Conservation (phyloP, 1,284 basidiomycete species). For the Ceratobasidium theobromae region DNA sequence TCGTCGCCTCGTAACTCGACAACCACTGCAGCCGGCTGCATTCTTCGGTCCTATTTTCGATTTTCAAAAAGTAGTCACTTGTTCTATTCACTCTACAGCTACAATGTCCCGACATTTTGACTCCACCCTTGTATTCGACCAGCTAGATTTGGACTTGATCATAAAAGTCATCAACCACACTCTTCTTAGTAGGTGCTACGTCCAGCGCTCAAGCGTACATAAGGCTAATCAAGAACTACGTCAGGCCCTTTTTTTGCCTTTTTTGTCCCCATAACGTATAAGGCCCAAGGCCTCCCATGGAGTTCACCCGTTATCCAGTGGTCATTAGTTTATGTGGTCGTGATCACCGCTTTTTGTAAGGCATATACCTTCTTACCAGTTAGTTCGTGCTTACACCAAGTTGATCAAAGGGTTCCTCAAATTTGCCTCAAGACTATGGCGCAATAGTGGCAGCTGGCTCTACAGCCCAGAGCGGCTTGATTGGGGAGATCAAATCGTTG, state of each 20-base stretch:
- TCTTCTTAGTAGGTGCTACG: constrained; percentile 61
- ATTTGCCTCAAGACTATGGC: constrained; percentile 69
- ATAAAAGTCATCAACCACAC: constrained; percentile 76
- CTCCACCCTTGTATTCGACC: constrained; percentile 38
- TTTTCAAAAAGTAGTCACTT: background rate
- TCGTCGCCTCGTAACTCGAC: background rate
- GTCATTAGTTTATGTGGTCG: constrained; percentile 56
- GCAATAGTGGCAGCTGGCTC: constrained; percentile 67
- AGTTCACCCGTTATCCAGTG: constrained; percentile 55
- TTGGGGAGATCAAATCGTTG: constrained; percentile 83
- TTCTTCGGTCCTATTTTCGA: background rate
- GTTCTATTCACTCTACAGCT: background rate
- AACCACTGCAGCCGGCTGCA: constrained; percentile 30
- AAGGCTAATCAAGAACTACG: background rate
- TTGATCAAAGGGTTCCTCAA: constrained; percentile 58
- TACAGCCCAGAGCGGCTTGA: constrained; percentile 62
- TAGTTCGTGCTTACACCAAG: constrained; percentile 21
- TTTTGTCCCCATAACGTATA: constrained; percentile 72
- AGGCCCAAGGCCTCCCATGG: constrained; percentile 63
- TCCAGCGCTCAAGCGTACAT: background rate
- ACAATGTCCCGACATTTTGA: constrained; percentile 28
- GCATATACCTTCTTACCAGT: constrained; percentile 35
- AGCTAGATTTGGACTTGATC: constrained; percentile 65
- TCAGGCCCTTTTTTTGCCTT: constrained; percentile 78
- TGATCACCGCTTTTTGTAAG: constrained; percentile 67